These are phyloP conservation scores for Perkinsus olseni DNA, from an alignment of 169 alveolate genomes.

Conservation along the genomic window DNA sequence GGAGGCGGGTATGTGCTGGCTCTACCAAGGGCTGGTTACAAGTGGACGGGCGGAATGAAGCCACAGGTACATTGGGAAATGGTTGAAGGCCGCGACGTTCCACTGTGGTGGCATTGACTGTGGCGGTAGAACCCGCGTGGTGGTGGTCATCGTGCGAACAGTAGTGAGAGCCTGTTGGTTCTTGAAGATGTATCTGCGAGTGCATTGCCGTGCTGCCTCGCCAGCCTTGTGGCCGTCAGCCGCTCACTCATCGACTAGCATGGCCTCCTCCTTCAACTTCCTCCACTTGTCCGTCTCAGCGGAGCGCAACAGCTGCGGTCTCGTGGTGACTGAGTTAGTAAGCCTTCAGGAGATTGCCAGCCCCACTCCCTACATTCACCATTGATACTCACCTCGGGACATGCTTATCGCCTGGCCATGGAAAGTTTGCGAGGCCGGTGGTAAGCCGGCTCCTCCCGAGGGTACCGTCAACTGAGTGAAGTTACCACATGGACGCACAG, in stretches of 20 bases:
- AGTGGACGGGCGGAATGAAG: background rate
- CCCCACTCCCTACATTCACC: background rate
- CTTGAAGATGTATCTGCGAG: background rate
- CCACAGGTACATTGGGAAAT: background rate
- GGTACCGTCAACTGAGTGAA: background rate
- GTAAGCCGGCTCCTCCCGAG: background rate
- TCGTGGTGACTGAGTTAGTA: background rate
- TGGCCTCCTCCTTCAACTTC: background rate
- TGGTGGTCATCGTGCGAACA: background rate
- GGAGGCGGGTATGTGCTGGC: background rate
- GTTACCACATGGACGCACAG: too few species aligned
- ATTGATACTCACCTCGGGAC: background rate
- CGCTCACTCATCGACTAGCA: background rate
- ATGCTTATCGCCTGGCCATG: background rate
- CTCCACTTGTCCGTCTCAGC: background rate
- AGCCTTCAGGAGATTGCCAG: background rate
- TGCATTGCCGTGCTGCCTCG: background rate
- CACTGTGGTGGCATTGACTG: background rate
- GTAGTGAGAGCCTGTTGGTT: background rate
- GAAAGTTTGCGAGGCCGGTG: background rate
- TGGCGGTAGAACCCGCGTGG: background rate
- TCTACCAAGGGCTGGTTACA: background rate
- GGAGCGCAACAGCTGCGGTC: background rate
- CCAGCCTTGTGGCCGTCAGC: background rate
- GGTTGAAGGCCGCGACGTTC: background rate